Evolutionary conservation across 768 basidiomycete genomes (phyloP).

Genomic region (Dioszegia crocea): DNA sequence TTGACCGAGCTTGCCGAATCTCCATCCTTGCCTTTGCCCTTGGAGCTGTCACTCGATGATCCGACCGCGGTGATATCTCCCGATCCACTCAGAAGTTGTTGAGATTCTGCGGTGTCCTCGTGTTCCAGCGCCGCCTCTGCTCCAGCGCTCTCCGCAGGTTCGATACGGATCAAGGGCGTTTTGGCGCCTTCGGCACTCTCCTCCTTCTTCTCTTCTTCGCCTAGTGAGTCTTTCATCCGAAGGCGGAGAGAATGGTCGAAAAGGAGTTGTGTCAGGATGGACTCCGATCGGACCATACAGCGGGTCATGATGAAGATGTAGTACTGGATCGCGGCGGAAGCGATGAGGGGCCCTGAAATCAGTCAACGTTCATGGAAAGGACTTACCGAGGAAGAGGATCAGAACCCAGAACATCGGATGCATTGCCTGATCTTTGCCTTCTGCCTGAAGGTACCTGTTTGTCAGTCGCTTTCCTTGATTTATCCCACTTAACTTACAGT

Average conservation of each 20-base stretch:
- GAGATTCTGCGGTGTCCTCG: neutral
- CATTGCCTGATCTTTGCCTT: conserved; percentile 55
- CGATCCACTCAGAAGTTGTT: neutral
- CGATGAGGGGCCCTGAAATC: conserved; percentile 31
- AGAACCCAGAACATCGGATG: conserved; percentile 69
- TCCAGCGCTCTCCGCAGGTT: conserved; percentile 2
- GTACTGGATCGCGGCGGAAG: conserved; percentile 55
- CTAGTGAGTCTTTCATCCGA: conserved; percentile 56
- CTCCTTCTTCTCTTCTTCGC: conserved; percentile 29
- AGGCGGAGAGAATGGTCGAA: conserved; percentile 79
- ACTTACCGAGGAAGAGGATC: conserved; percentile 51
- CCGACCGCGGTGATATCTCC: neutral
- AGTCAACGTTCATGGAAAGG: neutral
- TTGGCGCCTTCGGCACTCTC: conserved; percentile 6
- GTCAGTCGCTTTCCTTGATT: neutral
- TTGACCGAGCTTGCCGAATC: conserved; percentile 33
- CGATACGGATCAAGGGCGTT: conserved; percentile 6
- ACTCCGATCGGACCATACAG: conserved; percentile 56
- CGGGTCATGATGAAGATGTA: conserved; percentile 54
- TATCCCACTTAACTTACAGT: conserved; percentile 47
- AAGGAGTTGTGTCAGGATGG: conserved; percentile 61
- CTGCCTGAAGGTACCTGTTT: conserved; percentile 56
- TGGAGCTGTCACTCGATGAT: neutral
- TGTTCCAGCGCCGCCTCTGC: conserved; percentile 4
- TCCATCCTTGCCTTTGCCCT: conserved; percentile 37